A percentile compares a stretch with the other conserved stretches of the same genome.
Conservation (phyloP, 768 basidiomycete species). For the Exidia glandulosa region DNA sequence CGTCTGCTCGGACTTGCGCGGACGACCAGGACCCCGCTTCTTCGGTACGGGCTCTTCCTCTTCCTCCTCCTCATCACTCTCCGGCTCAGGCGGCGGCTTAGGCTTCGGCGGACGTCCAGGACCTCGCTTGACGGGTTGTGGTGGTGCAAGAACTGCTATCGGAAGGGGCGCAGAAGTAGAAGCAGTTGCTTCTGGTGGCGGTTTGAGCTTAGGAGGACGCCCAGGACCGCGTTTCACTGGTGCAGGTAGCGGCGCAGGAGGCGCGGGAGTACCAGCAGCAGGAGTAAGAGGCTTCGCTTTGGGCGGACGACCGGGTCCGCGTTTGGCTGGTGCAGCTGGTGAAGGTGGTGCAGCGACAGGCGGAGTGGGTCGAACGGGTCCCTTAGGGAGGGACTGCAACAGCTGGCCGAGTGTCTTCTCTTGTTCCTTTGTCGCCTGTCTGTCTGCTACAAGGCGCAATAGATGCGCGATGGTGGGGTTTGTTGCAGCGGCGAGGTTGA, state of each 20-base stretch:
- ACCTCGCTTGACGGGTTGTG: not conserved
- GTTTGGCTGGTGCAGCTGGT: not conserved
- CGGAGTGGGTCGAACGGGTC: not conserved
- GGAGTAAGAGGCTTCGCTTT: not conserved
- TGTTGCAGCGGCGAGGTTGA: slow-evolving; percentile 52
- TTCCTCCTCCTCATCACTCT: not conserved
- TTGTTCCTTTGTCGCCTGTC: slow-evolving; percentile 51
- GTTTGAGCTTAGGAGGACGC: not conserved
- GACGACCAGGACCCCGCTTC: not conserved
- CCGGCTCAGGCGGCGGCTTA: not conserved
- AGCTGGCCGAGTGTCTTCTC: slow-evolving; percentile 58
- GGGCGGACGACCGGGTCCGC: not conserved
- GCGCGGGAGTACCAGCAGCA: not conserved
- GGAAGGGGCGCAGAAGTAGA: no score
- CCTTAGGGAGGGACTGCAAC: slow-evolving; percentile 49
- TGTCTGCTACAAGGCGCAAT: slow-evolving; percentile 51
- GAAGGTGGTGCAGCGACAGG: not conserved
- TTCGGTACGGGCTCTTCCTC: not conserved
- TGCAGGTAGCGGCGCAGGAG: not conserved
- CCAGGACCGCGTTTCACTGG: not conserved
- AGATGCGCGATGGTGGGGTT: slow-evolving; percentile 61
- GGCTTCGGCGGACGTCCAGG: not conserved
- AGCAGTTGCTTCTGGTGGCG: not conserved
- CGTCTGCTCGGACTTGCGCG: not conserved
- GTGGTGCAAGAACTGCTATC: not conserved